Conservation (phyloP, 2,329 filamentous ascomycete species). For the Aspergillus costaricaensis region DNA sequence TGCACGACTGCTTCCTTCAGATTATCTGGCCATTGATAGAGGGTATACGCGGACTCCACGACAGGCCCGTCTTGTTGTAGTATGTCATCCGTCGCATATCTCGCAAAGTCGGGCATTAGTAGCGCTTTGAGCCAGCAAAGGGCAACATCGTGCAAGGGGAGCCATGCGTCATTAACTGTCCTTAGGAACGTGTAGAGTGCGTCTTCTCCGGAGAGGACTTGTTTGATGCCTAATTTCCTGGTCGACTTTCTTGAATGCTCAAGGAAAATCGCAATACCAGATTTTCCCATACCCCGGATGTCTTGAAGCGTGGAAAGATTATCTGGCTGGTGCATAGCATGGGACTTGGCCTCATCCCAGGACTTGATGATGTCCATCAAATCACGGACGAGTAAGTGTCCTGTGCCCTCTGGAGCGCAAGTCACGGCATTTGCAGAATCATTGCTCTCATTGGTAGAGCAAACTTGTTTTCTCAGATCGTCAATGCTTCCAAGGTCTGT, state of each 20-base stretch:
- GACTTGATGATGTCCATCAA: conserved; percentile 45
- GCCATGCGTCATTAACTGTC: conserved; percentile 49
- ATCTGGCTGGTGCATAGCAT: conserved; percentile 50
- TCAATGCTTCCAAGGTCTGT: conserved; percentile 48
- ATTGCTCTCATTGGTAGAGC: conserved; percentile 16
- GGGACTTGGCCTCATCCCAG: conserved; percentile 50
- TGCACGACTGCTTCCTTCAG: conserved; percentile 59
- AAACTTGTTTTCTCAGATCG: conserved; percentile 35
- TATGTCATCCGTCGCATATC: conserved; percentile 10
- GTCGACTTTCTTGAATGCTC: conserved; percentile 55
- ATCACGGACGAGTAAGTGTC: conserved; percentile 43
- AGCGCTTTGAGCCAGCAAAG: conserved; percentile 57
- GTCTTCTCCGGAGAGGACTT: conserved; percentile 42
- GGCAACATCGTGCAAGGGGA: conserved; percentile 54
- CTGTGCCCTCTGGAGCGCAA: conserved; percentile 22
- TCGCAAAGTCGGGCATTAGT: conserved; percentile 45
- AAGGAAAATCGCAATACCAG: conserved; percentile 58
- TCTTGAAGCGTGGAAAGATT: conserved; percentile 52
- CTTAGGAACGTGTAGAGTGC: conserved; percentile 45
- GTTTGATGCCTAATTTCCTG: conserved; percentile 43
- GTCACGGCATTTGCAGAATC: conserved; percentile 20
- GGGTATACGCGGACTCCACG: conserved; percentile 52
- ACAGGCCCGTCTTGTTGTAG: conserved; percentile 17
- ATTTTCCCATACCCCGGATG: conserved; percentile 49
- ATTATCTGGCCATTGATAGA: conserved; percentile 56